phyloP scores from a whole-genome alignment of 805 yeast genomes.

The Geotrichum ghanense region DNA sequence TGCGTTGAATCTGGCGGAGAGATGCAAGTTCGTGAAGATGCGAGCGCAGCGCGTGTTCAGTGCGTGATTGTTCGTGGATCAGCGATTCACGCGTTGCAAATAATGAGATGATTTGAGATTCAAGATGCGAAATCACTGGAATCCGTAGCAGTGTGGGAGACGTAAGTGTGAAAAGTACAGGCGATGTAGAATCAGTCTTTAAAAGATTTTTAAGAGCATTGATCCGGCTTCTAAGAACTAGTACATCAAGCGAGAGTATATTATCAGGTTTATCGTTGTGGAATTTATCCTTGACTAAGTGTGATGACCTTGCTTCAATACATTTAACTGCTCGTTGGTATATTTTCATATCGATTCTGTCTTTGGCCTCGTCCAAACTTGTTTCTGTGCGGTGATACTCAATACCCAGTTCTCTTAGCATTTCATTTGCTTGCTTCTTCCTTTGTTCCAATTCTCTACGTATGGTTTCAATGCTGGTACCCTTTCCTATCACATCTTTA shows the following conservation, averaged over 20 bases:
- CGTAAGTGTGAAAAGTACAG: too few relatives aligned
- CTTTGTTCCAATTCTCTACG: neutral
- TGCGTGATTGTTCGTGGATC: neutral
- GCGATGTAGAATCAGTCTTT: too few relatives aligned
- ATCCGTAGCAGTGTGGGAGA: too few relatives aligned
- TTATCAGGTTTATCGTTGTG: too few relatives aligned
- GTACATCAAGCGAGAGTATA: neutral
- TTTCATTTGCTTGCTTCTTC: neutral
- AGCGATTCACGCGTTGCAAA: neutral
- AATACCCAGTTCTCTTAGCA: neutral
- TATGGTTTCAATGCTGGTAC: too few relatives aligned
- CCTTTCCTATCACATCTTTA: neutral
- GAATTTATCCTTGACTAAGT: too few relatives aligned
- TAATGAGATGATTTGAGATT: neutral
- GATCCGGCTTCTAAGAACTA: too few relatives aligned
- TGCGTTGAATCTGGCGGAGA: neutral
- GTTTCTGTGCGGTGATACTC: neutral
- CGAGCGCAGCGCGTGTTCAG: neutral
- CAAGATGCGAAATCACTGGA: neutral
- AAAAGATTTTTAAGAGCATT: too few relatives aligned
- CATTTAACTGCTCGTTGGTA: neutral
- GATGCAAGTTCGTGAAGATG: neutral
- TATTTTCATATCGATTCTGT: neutral
- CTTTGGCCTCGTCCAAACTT: neutral
- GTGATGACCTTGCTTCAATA: neutral